Evolutionary conservation across 805 yeast genomes (phyloP), one percentile per base, ranked within the genome.

Genomic region (Spathaspora passalidarum): DNA sequence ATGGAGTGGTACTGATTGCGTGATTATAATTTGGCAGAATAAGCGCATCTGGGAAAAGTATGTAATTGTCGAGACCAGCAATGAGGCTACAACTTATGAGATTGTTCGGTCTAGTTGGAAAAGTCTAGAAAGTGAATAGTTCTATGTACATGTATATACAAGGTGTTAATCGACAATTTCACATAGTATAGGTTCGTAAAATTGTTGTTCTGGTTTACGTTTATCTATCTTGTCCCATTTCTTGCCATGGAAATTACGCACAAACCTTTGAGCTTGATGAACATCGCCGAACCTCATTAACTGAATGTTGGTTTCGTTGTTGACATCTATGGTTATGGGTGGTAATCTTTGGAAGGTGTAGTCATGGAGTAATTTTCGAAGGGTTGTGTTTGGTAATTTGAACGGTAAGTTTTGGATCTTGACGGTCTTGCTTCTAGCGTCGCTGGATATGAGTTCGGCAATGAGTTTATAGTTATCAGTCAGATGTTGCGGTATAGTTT

Each of bases 1-100:
- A 1, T 88, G 96, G 96, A 73, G 84, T 1, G 82, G 82, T 5
- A 89, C 87, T 52, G 88, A 82, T 50, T 73, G 85, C 10, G 66
- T 92, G 4, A 75, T 89, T 0, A 75, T 91, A 1, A 67, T 92
- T 2, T 90, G 97, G 96, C 76, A 79, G 47, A 65, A 68, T 36
- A 75, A 81, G 49, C 83, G 84, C 4, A 81, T 82, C 22, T 88
- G 97, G 96, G 97, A 92, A 60, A 88, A 86, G 60, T 92, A 86
- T 61, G 80, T 74, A 11, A 80, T 92, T 32, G 34, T 43, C 5
- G 46, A 40, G 14, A 6, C 14, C 13, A 36, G 23, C 16, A 20
- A 4, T 11, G 22, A 32, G 8, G 18, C 40, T 18, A 36, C 19
- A 14, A 26, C 38, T 11, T 64, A 57, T 62, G 64, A 57, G 36